A percentile compares a stretch with the other conserved stretches of the same genome.
phyloP scores from a whole-genome alignment of 1,139 yeast genomes.

The Geotrichum klebahnii region DNA sequence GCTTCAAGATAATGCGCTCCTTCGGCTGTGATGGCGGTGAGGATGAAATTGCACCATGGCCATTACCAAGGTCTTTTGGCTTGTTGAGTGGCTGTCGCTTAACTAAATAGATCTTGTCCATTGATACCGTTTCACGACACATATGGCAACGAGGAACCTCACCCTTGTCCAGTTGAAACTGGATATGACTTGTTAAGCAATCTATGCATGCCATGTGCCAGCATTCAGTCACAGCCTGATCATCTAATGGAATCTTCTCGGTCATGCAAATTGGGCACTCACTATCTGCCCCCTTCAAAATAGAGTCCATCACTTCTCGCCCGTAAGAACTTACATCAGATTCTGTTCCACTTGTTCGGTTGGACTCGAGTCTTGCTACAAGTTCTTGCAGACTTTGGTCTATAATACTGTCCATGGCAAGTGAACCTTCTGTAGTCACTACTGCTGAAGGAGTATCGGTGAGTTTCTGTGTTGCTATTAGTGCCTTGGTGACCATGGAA shows the following conservation, averaged over 20 bases:
- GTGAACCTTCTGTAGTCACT: background rate
- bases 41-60: constrained; percentile 15
- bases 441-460: background rate
- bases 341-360: constrained; percentile 23
- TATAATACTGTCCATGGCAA: constrained; percentile 18
- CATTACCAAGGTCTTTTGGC: too few relatives aligned
- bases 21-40: background rate
- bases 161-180: constrained; percentile 36
- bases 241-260: constrained; percentile 50
- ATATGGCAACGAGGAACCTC: constrained; percentile 40
- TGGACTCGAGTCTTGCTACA: constrained; percentile 26
- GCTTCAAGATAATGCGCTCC: constrained; percentile 12
- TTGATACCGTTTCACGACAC: constrained; percentile 38
- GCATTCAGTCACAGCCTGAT: constrained; percentile 69
- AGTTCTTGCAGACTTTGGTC: constrained; percentile 30
- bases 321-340: constrained; percentile 34
- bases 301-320: constrained; percentile 39
- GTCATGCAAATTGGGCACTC: constrained; percentile 86
- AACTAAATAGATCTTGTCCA: constrained; percentile 33
- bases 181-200: constrained; percentile 69
- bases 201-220: constrained; percentile 73
- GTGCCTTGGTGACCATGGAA: constrained; percentile 50
- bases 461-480: constrained; percentile 25
- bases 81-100: constrained; percentile 21
- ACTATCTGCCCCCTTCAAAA: constrained; percentile 43